Evolutionary conservation across 768 basidiomycete species (phyloP).

Genomic region (Sarcomyxa edulis): DNA sequence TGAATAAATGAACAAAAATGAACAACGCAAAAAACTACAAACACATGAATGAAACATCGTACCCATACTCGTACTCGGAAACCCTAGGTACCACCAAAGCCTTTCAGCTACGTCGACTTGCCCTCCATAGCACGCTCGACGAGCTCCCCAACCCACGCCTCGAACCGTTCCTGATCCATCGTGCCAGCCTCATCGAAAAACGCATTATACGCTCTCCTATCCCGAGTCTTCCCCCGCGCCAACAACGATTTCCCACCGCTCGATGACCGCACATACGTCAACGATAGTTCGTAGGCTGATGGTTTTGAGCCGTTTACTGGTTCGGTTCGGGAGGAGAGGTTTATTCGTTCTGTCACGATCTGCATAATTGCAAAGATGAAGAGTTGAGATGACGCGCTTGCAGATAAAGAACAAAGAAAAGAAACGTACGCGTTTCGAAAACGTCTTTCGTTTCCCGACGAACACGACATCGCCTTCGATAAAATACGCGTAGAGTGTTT

Average conservation of each 20-base stretch:
- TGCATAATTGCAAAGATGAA: slow-evolving; percentile 23
- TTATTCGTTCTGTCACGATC: slow-evolving; percentile 91
- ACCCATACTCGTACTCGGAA: too few relatives aligned
- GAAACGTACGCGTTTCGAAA: slow-evolving; percentile 72
- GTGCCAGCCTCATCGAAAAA: slow-evolving; percentile 82
- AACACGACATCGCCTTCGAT: slow-evolving; percentile 83
- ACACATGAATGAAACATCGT: too few relatives aligned
- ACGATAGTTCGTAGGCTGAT: slow-evolving; percentile 62
- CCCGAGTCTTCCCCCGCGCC: slow-evolving; percentile 57
- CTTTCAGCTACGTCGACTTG: slow-evolving; percentile 45
- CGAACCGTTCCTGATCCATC: slow-evolving; percentile 73
- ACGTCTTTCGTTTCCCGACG: slow-evolving; percentile 84
- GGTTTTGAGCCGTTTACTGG: slow-evolving; percentile 46
- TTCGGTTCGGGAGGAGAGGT: slow-evolving; percentile 62
- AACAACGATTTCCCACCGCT: slow-evolving; percentile 83
- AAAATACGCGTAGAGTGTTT: slow-evolving; percentile 82
- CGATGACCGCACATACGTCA: slow-evolving; percentile 73
- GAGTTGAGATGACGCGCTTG: not conserved
- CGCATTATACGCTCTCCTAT: slow-evolving; percentile 52
- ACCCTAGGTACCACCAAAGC: too few relatives aligned
- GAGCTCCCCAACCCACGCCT: slow-evolving; percentile 71
- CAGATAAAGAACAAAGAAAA: slow-evolving; percentile 11
- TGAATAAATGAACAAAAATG: too few relatives aligned
- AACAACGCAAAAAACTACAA: too few relatives aligned
- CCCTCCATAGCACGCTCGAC: slow-evolving; percentile 74